A percentile compares a stretch with the other conserved stretches of the same genome.
Conservation (phyloP, 805 yeast species). For the Ogataea trehaloabstinens region DNA sequence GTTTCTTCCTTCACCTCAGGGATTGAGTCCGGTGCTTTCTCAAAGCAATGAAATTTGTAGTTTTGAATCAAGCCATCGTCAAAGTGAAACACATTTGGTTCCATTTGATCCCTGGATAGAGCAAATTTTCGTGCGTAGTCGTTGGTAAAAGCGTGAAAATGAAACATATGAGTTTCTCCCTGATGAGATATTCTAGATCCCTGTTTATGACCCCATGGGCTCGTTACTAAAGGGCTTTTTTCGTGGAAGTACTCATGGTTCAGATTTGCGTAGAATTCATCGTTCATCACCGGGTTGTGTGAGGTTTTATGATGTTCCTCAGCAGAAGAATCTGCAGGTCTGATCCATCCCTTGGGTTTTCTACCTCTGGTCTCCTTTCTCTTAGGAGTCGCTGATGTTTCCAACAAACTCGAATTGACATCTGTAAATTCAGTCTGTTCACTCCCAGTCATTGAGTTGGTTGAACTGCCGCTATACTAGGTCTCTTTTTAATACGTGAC, state of each 20-base stretch:
- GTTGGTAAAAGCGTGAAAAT: conserved; percentile 8
- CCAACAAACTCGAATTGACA: no score
- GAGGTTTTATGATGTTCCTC: conserved; percentile 1
- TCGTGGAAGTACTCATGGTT: conserved; percentile 13
- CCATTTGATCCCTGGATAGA: conserved; percentile 13
- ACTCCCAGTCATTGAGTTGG: no score
- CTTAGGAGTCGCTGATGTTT: background rate
- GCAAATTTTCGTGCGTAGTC: conserved; percentile 12
- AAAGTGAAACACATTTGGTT: conserved; percentile 16
- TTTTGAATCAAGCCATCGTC: conserved; percentile 10
- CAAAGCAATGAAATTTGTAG: conserved; percentile 6
- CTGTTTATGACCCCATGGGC: conserved; percentile 14
- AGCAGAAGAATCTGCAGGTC: conserved; percentile 11
- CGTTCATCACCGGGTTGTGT: conserved; percentile 1
- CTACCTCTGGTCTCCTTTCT: conserved; percentile 10
- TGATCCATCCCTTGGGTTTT: conserved; percentile 18
- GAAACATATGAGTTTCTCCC: conserved; percentile 14
- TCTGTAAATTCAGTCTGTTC: no score
- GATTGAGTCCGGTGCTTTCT: conserved; percentile 2
- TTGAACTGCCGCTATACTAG: no score
- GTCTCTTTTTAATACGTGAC: no score
- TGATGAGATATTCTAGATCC: conserved; percentile 9
- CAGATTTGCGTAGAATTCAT: conserved; percentile 6
- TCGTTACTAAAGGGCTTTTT: conserved; percentile 8
- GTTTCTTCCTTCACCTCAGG: conserved; percentile 1